A percentile compares a stretch with the other conserved stretches of the same genome.
Evolutionary conservation across 2,329 filamentous ascomycete genomes (phyloP).

Genomic region (Nannizzia gypsea): DNA sequence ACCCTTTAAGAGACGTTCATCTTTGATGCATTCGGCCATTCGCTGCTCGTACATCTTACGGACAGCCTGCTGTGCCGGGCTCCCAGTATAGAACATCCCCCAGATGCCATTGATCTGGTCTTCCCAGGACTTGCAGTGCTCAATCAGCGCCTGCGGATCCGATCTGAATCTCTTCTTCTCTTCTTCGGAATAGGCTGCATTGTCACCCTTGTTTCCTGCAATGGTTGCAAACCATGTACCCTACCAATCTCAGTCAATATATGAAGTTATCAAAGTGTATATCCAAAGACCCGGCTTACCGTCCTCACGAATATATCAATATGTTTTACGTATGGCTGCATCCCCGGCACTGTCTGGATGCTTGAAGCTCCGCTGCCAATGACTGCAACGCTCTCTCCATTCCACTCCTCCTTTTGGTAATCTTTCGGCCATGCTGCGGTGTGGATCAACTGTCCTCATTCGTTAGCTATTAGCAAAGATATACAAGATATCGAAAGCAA

Average conservation of each 20-base stretch:
- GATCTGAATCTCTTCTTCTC: conserved; percentile 13
- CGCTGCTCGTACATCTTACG: conserved; percentile 30
- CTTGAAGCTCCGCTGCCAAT: conserved; percentile 29
- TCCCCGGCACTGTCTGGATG: conserved; percentile 31
- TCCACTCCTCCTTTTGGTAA: conserved; percentile 33
- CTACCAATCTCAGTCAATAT: background rate
- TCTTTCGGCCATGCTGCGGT: conserved; percentile 33
- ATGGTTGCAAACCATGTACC: conserved; percentile 31
- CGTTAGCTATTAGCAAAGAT: conserved; percentile 9
- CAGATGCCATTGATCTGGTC: conserved; percentile 38
- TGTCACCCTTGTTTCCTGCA: conserved; percentile 36
- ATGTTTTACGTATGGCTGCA: conserved; percentile 30
- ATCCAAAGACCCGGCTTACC: conserved; percentile 4
- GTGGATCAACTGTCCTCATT: conserved; percentile 31
- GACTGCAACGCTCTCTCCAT: conserved; percentile 26
- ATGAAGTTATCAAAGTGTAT: background rate
- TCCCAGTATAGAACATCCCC: conserved; percentile 36
- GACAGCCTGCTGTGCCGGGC: conserved; percentile 29
- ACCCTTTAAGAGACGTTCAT: conserved; percentile 38
- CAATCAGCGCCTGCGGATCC: conserved; percentile 21
- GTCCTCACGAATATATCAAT: conserved; percentile 29
- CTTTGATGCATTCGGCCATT: conserved; percentile 42
- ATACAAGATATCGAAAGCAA: background rate
- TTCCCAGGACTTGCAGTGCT: conserved; percentile 38
- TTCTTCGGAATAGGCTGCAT: conserved; percentile 24